Evolutionary conservation across 306 rosid genomes (phyloP).

Genomic region (Cyclanthera cordifolia): DNA sequence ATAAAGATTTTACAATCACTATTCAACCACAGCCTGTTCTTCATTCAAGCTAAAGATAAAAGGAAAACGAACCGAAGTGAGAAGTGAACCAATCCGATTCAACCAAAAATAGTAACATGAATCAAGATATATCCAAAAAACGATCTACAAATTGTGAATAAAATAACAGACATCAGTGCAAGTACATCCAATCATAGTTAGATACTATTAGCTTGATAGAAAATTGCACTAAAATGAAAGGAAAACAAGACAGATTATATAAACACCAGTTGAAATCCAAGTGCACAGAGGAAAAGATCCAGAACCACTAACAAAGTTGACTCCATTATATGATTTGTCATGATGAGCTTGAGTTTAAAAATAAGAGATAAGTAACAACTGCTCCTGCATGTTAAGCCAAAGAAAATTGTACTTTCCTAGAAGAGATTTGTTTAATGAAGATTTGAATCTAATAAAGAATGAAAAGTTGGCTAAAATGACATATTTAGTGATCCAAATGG

Average conservation of each 20-base stretch:
- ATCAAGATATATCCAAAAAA: too few relatives aligned
- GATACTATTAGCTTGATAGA: neutral
- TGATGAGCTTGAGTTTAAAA: neutral
- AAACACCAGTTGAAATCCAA: neutral
- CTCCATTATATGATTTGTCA: neutral
- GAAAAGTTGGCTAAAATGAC: neutral
- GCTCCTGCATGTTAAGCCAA: neutral
- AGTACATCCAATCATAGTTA: neutral
- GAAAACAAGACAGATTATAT: neutral
- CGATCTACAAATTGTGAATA: too few relatives aligned
- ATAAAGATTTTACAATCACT: too few relatives aligned
- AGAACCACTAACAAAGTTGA: neutral
- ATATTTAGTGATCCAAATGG: neutral
- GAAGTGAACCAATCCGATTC: too few relatives aligned
- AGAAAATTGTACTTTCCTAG: neutral
- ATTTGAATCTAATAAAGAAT: neutral
- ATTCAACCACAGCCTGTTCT: too few relatives aligned
- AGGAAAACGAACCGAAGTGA: too few relatives aligned
- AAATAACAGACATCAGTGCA: neutral
- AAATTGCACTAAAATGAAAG: neutral
- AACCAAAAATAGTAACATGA: too few relatives aligned
- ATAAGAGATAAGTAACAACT: neutral
- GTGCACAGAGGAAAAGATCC: neutral
- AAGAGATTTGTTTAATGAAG: neutral
- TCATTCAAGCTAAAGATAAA: too few relatives aligned